These are phyloP conservation scores for Onygenales sp. DNA, from an alignment of 2,329 filamentous ascomycete genomes.

Conservation along the genomic window DNA sequence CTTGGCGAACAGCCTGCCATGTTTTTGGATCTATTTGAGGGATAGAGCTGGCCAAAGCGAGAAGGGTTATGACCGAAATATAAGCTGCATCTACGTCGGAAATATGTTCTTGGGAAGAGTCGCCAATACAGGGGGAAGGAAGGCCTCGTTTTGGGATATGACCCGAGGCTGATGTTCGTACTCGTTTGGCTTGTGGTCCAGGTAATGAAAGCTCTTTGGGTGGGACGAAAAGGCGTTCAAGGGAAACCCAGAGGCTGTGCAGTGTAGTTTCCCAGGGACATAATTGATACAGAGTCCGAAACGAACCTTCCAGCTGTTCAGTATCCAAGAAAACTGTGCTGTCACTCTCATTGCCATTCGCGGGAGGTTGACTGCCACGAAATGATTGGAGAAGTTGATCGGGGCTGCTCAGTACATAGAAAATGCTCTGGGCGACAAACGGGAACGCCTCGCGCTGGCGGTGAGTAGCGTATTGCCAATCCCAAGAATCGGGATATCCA, in stretches of 20 bases:
- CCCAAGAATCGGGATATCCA: conserved; percentile 27
- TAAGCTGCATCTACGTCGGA: conserved; percentile 31
- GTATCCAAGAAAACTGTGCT: conserved; percentile 8
- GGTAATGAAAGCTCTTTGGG: conserved; percentile 24
- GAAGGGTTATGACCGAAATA: conserved; percentile 28
- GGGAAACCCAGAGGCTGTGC: conserved; percentile 32
- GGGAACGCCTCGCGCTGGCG: conserved; percentile 28
- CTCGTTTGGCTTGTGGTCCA: conserved; percentile 8
- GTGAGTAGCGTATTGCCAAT: conserved; percentile 29
- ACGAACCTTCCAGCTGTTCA: conserved; percentile 23
- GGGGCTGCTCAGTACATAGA: conserved; percentile 33
- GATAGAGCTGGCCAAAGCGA: conserved; percentile 28
- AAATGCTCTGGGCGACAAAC: conserved; percentile 36
- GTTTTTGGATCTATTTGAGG: conserved; percentile 26
- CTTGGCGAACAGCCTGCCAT: conserved; percentile 33
- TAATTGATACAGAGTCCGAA: conserved; percentile 26
- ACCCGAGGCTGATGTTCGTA: conserved; percentile 19
- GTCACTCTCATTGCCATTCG: conserved; percentile 1
- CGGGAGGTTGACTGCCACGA: conserved; percentile 12
- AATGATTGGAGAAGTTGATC: conserved; percentile 34
- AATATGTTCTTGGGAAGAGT: conserved; percentile 20
- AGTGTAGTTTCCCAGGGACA: conserved; percentile 33
- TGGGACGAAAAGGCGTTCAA: conserved; percentile 31
- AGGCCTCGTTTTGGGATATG: conserved; percentile 1
- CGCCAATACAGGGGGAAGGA: neutral